Evolutionary conservation across 768 basidiomycete species (phyloP), one percentile per base, ranked within the genome.

Genomic region (Macrocybe gigantea): DNA sequence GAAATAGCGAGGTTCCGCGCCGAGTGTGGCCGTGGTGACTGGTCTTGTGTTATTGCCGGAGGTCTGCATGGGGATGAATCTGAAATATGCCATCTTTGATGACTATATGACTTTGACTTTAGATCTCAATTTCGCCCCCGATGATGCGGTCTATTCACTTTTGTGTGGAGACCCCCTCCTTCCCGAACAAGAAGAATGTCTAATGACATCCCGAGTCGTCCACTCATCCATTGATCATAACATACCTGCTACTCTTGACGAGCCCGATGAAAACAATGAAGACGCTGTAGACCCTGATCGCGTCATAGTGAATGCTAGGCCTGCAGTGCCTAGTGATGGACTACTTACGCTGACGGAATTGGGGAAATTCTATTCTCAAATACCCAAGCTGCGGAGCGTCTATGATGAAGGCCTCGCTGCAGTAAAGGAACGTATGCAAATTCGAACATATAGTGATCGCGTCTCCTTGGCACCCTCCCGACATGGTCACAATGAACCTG

Each of bases 101-200:
- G 12, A 38, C 34, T 50, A 41, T n/a, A 41, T 52, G 33, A 15
- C 39, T 49, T 22, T 44, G 31, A 33, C 12, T 38, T 6, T 46
- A 94, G 94, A 98, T 64, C 93, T 96, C 68, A 98, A 97, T 63
- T 89, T 90, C 46, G 65, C 80, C 10, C 95, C 95, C 0, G 75
- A 74, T 52, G 93, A 94, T 59, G 72, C 89, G 5, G 80, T 81
- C 0, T 97, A 98, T 63, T 78, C 88, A 10, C 75, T 97, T 31
- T 61, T 93, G 11, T 74, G 82, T 5, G 79, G 82, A 11, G 73
- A 82, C 45, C 60, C 72, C 4, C 62, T 94, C n/a, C 68, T 78
- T 1, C 52, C 68, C 0, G 66, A 64, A 11, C 87, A 93, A 49
- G 62, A 72, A 56, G 66, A 75, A 34, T 58, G 60, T 13, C 69